Percentiles rank a stretch among this genome's conserved stretches.
Evolutionary conservation across 441 rosid genomes (phyloP).

Genomic region (Pelargonium myrrhifolium): DNA sequence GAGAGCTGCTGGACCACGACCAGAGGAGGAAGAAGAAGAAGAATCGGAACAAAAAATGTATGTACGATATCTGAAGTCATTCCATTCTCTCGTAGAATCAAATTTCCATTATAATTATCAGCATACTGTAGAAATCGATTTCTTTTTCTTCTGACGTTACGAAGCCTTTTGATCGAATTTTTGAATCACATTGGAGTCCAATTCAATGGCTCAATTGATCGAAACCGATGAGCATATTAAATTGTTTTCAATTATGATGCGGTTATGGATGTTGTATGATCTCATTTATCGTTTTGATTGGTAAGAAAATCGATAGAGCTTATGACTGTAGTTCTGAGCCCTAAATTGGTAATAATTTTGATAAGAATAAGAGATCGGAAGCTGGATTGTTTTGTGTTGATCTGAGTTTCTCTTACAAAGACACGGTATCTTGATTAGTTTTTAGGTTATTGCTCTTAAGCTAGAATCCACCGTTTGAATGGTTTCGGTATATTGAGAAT

Average conservation of each 20-base stretch:
- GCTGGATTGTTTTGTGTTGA: background rate
- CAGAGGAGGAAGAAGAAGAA: conserved; percentile 7
- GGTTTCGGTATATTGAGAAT: background rate
- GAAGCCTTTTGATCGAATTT: background rate
- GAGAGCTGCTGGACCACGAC: background rate
- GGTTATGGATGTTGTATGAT: background rate
- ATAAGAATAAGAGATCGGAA: background rate
- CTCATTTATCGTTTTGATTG: background rate
- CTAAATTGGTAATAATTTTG: conserved; percentile 1
- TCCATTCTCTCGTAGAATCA: background rate
- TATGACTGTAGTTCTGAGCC: background rate
- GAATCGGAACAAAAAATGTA: background rate
- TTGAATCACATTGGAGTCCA: background rate
- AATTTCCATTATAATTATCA: background rate
- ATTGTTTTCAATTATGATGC: background rate
- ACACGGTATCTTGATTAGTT: background rate
- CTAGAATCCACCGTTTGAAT: background rate
- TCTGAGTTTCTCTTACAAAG: background rate
- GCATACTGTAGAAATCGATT: background rate
- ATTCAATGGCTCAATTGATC: background rate
- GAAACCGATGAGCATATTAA: background rate
- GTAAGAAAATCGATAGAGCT: background rate
- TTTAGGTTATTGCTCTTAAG: background rate
- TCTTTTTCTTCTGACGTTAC: background rate
- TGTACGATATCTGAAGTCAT: background rate